These are phyloP conservation scores for Prunus campanulata DNA, from an alignment of 306 rosid genomes.

Conservation along the genomic window DNA sequence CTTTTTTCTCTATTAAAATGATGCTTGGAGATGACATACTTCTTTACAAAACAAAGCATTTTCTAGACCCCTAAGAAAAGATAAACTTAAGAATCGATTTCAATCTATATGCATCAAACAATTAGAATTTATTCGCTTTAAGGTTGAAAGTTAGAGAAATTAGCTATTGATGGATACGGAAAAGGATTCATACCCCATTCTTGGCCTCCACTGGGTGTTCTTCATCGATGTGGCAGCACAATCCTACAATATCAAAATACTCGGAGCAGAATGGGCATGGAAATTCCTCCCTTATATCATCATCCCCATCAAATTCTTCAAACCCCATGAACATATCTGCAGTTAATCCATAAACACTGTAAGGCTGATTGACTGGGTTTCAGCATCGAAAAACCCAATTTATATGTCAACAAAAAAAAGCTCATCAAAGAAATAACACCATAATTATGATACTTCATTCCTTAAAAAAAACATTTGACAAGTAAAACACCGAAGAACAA, in stretches of 20 bases:
- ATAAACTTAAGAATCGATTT: not conserved
- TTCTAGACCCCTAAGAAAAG: not conserved
- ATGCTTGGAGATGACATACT: not conserved
- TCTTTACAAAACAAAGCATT: not conserved
- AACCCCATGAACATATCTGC: slow-evolving; percentile 89
- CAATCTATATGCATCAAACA: slow-evolving; percentile 8
- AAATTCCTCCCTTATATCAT: slow-evolving; percentile 86
- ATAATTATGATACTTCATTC: too few relatives aligned
- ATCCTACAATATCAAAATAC: slow-evolving; percentile 85
- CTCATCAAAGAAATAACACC: not conserved
- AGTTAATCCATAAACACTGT: slow-evolving; percentile 1
- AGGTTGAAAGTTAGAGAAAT: not conserved
- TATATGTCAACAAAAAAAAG: too few relatives aligned
- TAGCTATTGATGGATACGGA: not conserved
- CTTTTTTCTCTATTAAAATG: not conserved
- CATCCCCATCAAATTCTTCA: slow-evolving; percentile 83
- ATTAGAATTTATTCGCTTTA: not conserved
- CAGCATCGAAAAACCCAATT: not conserved
- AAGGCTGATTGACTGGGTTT: not conserved
- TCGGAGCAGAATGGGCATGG: slow-evolving; percentile 92
- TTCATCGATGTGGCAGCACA: slow-evolving; percentile 98
- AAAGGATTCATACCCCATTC: slow-evolving; percentile 70
- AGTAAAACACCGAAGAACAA: not conserved
- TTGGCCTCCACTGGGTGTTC: slow-evolving; percentile 85
- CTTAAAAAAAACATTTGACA: too few relatives aligned